These are phyloP conservation scores for Strigomonas oncopelti DNA, from an alignment of 208 protist species.

Conservation along the genomic window DNA sequence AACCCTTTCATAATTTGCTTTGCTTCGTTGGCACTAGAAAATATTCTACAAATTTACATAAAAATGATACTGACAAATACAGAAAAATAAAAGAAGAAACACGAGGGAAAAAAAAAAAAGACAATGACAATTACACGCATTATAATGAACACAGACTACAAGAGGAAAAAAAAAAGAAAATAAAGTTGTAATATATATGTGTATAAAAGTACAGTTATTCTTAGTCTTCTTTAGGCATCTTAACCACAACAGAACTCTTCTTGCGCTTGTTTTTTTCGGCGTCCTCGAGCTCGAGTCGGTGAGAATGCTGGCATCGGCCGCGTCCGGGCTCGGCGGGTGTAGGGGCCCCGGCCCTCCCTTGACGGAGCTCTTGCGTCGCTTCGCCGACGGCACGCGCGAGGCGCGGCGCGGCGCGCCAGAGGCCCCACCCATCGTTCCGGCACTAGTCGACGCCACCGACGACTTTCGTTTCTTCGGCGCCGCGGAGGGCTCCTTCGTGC, in stretches of 20 bases:
- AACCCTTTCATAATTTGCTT: neutral
- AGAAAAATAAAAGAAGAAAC: constrained; percentile 10
- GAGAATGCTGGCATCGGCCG: too few relatives aligned
- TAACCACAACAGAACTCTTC: constrained; percentile 1
- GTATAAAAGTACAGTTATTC: neutral
- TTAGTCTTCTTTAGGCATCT: neutral
- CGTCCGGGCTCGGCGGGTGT: too few relatives aligned
- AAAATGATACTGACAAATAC: neutral
- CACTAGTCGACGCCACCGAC: constrained; percentile 5
- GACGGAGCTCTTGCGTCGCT: neutral
- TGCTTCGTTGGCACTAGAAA: neutral
- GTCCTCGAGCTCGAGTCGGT: too few relatives aligned
- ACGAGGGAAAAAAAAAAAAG: constrained; percentile 14
- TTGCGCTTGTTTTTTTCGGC: neutral
- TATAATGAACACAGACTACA: constrained; percentile 6
- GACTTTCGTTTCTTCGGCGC: constrained; percentile 16
- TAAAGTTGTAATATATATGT: neutral
- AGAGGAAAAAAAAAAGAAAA: constrained; percentile 12
- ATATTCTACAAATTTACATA: neutral
- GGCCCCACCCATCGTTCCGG: neutral
- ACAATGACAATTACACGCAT: constrained; percentile 4
- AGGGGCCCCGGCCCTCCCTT: too few relatives aligned
- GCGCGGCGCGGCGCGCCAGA: neutral
- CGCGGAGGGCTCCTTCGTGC: neutral
- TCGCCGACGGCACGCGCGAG: neutral